A percentile compares a stretch with the other conserved stretches of the same genome.
Evolutionary conservation across 148 eudicot genomes (phyloP).

Genomic region (Agrostemma githago): DNA sequence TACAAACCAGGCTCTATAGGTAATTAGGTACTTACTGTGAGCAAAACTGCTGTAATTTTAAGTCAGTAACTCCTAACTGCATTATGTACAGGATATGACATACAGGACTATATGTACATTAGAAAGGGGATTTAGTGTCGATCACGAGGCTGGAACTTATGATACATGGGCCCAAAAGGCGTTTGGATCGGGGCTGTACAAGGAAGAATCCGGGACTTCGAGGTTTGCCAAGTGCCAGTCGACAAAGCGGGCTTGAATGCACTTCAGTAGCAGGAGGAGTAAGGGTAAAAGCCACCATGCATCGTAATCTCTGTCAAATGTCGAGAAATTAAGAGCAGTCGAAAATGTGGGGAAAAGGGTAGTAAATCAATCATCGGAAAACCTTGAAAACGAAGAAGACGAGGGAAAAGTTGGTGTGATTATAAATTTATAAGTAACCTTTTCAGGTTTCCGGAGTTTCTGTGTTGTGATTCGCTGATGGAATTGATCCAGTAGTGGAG

Average conservation of each 20-base stretch:
- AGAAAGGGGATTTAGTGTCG: background rate
- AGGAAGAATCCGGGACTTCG: slow-evolving; percentile 66
- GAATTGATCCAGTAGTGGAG: slow-evolving; percentile 39
- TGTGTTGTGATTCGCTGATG: slow-evolving; percentile 30
- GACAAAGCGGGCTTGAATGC: slow-evolving; percentile 64
- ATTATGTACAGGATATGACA: slow-evolving; percentile 1
- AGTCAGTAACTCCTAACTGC: slow-evolving; percentile 1
- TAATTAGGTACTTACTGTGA: background rate
- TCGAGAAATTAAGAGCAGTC: background rate
- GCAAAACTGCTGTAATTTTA: too few species aligned
- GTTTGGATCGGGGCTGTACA: slow-evolving; percentile 64
- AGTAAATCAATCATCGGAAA: background rate
- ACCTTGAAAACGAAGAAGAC: background rate
- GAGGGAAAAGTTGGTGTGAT: background rate
- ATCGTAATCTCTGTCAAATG: slow-evolving; percentile 55
- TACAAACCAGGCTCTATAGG: background rate
- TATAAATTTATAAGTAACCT: slow-evolving; percentile 38
- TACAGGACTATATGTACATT: background rate
- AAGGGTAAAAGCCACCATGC: slow-evolving; percentile 79
- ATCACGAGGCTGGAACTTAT: slow-evolving; percentile 1
- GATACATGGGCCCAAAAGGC: slow-evolving; percentile 69
- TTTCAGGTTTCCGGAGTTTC: slow-evolving; percentile 36
- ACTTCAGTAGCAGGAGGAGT: slow-evolving; percentile 55
- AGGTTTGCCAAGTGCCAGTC: slow-evolving; percentile 88
- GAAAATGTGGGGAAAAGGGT: background rate